Percentiles rank a stretch among this genome's conserved stretches.
Evolutionary conservation across 2,329 filamentous ascomycete species (phyloP).

Genomic region (Biscogniauxia mediterranea): DNA sequence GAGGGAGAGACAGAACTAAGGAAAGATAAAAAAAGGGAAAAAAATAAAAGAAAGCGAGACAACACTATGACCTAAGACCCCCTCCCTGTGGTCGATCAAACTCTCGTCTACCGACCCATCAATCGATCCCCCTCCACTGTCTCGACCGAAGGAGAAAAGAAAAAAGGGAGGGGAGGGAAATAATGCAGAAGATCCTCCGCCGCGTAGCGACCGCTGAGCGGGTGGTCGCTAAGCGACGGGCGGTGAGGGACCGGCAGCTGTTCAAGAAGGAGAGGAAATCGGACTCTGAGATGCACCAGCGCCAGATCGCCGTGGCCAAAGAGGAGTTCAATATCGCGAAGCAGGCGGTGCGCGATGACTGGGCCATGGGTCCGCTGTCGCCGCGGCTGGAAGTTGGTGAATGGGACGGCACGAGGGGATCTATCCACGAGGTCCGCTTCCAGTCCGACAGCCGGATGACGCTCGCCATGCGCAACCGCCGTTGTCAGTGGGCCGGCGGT

Average conservation of each 20-base stretch:
- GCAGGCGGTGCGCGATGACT: constrained; percentile 67
- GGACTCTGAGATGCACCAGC: constrained; percentile 15
- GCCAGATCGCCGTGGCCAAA: constrained; percentile 31
- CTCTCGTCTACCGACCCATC: background rate
- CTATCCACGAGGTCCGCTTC: constrained; percentile 41
- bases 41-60: background rate
- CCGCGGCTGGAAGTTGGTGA: constrained; percentile 71
- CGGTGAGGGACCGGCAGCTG: constrained; percentile 25
- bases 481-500: constrained; percentile 53
- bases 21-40: background rate
- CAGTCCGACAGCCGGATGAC: constrained; percentile 24
- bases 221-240: constrained; percentile 32
- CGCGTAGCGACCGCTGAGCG: constrained; percentile 39
- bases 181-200: constrained; percentile 35
- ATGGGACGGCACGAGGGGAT: constrained; percentile 57
- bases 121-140: background rate
- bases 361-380: constrained; percentile 73
- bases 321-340: constrained; percentile 46
- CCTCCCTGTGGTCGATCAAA: background rate
- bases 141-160: background rate
- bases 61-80: background rate
- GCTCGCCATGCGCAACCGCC: constrained; percentile 33
- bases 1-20: background rate
- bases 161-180: background rate
- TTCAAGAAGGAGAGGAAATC: constrained; percentile 26